Evolutionary conservation across 495 filamentous ascomycete genomes (phyloP).

Genomic region (Penicillium goetzii): DNA sequence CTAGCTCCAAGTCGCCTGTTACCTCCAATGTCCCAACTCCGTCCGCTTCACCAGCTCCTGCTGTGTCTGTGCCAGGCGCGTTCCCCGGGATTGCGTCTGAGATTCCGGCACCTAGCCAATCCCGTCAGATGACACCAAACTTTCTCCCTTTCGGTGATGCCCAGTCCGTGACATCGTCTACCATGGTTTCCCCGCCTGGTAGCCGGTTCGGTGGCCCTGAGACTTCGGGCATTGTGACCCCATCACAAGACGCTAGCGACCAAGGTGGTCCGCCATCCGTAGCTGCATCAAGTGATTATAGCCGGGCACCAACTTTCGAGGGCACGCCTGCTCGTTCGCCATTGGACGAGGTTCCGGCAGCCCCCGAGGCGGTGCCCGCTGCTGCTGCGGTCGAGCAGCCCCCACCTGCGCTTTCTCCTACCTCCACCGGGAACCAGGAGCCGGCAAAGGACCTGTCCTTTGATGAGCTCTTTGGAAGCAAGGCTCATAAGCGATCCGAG

Average conservation of each 20-base stretch:
- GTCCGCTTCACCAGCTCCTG: constrained; percentile 63
- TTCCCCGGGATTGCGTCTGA: constrained; percentile 46
- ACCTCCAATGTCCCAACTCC: constrained; percentile 59
- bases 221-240: constrained; percentile 59
- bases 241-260: constrained; percentile 53
- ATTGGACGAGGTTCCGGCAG: constrained; percentile 48
- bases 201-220: constrained; percentile 66
- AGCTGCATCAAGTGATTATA: constrained; percentile 32
- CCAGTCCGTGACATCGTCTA: constrained; percentile 75
- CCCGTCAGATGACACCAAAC: constrained; percentile 71
- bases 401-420: constrained; percentile 27
- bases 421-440: constrained; percentile 26
- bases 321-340: constrained; percentile 36
- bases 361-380: constrained; percentile 31
- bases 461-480: constrained; percentile 58
- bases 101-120: constrained; percentile 64
- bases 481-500: constrained; percentile 57
- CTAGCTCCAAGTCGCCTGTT: constrained; percentile 39
- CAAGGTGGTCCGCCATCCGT: constrained; percentile 21
- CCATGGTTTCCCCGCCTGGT: constrained; percentile 78
- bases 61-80: constrained; percentile 42
- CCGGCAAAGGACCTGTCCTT: constrained; percentile 45
- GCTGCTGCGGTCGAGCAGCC: constrained; percentile 19
- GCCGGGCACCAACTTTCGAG: constrained; percentile 27
- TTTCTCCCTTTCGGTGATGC: constrained; percentile 67